Conservation (phyloP, 805 yeast genomes). For the Metschnikowia lachancei region DNA sequence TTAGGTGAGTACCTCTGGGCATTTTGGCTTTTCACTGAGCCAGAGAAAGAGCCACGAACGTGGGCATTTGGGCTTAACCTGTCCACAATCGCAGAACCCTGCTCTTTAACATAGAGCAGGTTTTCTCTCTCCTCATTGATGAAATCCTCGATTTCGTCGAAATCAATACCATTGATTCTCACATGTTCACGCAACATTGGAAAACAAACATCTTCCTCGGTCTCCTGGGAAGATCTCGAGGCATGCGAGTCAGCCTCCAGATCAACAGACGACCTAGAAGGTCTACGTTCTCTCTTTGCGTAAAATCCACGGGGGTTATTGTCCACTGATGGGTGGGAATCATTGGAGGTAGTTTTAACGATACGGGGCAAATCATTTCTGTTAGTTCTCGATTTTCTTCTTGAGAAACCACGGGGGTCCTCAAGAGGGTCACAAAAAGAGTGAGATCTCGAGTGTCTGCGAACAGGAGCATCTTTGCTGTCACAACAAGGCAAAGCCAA, state of each 20-base stretch:
- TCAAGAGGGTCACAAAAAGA: constrained; percentile 42
- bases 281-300: constrained; percentile 31
- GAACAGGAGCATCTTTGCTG: constrained; percentile 19
- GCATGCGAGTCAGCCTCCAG: constrained; percentile 71
- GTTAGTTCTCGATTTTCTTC: constrained; percentile 12
- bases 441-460: constrained; percentile 32
- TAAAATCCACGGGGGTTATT: constrained; percentile 17
- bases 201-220: constrained; percentile 97
- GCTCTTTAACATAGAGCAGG: constrained; percentile 17
- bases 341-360: constrained; percentile 23
- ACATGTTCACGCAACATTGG: constrained; percentile 74
- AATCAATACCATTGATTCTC: constrained; percentile 75
- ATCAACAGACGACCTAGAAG: constrained; percentile 44
- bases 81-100: constrained; percentile 21
- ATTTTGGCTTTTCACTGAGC: constrained; percentile 35
- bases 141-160: constrained; percentile 84
- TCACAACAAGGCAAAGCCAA: background rate
- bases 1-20: constrained; percentile 64
- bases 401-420: constrained; percentile 11
- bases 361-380: constrained; percentile 29
- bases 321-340: constrained; percentile 15
- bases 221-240: constrained; percentile 79
- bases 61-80: background rate
- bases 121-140: constrained; percentile 59
- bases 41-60: background rate